Conservation (phyloP, 345 rosid species). For the Bretschneidera sinensis region DNA sequence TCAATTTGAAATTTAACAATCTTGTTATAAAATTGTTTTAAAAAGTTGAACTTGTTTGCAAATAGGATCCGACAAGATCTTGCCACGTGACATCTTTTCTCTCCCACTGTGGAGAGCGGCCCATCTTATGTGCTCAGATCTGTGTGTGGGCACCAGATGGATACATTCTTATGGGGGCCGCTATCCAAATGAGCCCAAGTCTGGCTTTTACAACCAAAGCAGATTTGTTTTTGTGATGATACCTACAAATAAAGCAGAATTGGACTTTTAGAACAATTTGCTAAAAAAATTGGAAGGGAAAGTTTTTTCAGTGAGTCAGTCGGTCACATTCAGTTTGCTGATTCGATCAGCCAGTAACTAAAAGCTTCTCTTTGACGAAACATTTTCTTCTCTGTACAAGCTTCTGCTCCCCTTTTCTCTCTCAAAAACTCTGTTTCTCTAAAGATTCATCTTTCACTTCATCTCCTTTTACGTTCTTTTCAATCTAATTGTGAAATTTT, state of each 20-base stretch:
- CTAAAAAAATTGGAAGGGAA: neutral
- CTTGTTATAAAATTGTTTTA: too few relatives aligned
- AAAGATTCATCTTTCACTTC: neutral
- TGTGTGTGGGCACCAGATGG: too few relatives aligned
- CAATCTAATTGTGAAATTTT: neutral
- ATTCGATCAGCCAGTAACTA: constrained; percentile 6
- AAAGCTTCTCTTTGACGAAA: constrained; percentile 13
- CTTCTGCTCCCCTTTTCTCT: neutral
- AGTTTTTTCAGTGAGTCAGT: neutral
- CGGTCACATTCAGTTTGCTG: constrained; percentile 11
- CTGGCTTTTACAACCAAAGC: too few relatives aligned
- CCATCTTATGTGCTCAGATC: too few relatives aligned
- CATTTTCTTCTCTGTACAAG: neutral
- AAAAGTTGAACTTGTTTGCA: neutral
- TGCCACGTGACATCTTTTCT: neutral
- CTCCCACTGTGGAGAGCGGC: too few relatives aligned
- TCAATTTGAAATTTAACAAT: too few relatives aligned
- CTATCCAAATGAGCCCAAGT: neutral
- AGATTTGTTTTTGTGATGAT: too few relatives aligned
- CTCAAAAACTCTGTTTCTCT: neutral
- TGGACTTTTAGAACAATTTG: too few relatives aligned
- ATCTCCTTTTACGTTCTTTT: neutral
- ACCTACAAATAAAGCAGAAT: too few relatives aligned
- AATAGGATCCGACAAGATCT: neutral
- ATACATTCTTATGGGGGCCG: neutral